Evolutionary conservation across 2,329 filamentous ascomycete species (phyloP), one percentile per base, ranked within the genome.

Genomic region (Alternaria dauci): DNA sequence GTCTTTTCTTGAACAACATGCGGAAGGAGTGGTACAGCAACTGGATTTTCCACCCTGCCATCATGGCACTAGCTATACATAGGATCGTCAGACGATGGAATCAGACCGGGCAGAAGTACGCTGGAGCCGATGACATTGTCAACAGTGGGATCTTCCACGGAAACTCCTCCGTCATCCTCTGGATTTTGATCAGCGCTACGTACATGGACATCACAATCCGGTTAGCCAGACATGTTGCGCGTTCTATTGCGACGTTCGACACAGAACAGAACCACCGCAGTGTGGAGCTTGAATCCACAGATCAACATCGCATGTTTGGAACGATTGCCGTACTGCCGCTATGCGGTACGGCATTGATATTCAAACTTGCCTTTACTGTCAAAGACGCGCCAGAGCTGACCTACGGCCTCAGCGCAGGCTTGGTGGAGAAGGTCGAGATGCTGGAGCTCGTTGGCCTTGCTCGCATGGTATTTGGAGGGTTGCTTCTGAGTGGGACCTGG

Each of bases 51-150:
- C 74, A 78, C 46, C 73, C 76, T 1, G 74, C 61, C 42, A 63
- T 86, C 14, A 70, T 84, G 32, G 81, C 91, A 0, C 82, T 94
- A 8, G 71, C 84, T 1, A 79, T 87, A 8, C 85, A 92, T 54
- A 87, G 94, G 36, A 70, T 96, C 2, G 81, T 88, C 38, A 84
- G 92, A 43, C 86, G 90, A 57, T 99, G 94, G 94, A 98, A 98
- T 73, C 95, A 98, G 77, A 98, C 95, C 0, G 95, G 95, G 5
- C 94, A 98, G 75, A 99, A 99, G 77, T 94, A 93, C 70, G 91
- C 95, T 1, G 94, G 94, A n/a, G 91, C 90, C 39, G 88, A 93
- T 26, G 95, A 98, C 72, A 91, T 98, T 46, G 91, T 91, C 63
- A 92, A 90, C 60, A 81, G 85, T 16, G 81, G 85, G 0, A 53